A percentile compares a stretch with the other conserved stretches of the same genome.
Conservation (phyloP, 2,329 filamentous ascomycete genomes). For the Pseudogymnoascus sp. region DNA sequence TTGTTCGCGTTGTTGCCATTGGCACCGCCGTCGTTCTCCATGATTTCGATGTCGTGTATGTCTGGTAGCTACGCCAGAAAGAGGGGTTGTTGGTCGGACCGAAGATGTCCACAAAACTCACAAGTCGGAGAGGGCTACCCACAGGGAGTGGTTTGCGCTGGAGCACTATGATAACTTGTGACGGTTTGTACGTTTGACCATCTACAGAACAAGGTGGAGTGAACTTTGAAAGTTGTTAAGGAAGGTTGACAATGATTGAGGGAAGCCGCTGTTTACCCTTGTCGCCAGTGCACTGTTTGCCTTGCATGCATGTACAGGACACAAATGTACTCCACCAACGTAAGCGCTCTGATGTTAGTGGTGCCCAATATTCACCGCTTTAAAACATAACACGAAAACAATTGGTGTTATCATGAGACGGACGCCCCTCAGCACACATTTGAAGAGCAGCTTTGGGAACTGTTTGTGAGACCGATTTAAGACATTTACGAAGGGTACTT, state of each 20-base stretch:
- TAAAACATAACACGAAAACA: background rate
- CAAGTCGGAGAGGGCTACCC: slow-evolving; percentile 3
- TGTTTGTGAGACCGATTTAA: background rate
- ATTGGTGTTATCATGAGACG: slow-evolving; percentile 2
- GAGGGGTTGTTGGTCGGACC: slow-evolving; percentile 1
- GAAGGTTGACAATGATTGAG: background rate
- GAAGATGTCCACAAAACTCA: slow-evolving; percentile 2
- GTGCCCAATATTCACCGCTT: slow-evolving; percentile 6
- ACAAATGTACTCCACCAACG: slow-evolving; percentile 8
- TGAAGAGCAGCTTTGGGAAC: background rate
- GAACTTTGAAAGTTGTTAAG: background rate
- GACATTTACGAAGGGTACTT: background rate
- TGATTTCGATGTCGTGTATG: background rate
- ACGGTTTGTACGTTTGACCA: background rate
- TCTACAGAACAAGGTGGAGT: background rate
- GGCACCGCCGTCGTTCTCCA: slow-evolving; percentile 4
- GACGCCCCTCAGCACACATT: background rate
- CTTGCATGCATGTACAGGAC: slow-evolving; percentile 6
- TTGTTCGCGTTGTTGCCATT: slow-evolving; percentile 21
- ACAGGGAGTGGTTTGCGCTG: background rate
- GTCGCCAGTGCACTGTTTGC: background rate
- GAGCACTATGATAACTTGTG: slow-evolving; percentile 1
- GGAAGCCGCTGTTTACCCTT: slow-evolving; percentile 6
- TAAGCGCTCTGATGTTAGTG: slow-evolving; percentile 4
- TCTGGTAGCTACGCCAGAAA: background rate